These are phyloP conservation scores for Colletotrichum magnum DNA, from an alignment of 2,329 filamentous ascomycete species.

Conservation along the genomic window DNA sequence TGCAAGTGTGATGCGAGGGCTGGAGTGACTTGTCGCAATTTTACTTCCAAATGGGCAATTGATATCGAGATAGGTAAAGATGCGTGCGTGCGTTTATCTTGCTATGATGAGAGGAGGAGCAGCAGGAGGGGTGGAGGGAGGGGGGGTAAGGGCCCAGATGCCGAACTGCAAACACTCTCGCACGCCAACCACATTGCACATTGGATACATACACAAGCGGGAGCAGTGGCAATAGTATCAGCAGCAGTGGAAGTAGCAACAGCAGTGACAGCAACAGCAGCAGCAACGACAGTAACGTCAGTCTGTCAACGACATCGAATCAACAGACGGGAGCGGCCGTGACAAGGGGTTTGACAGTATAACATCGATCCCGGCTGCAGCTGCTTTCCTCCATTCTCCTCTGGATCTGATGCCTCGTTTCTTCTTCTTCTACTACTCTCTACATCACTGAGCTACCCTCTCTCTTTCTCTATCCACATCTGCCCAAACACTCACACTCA, in stretches of 20 bases:
- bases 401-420: background rate
- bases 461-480: background rate
- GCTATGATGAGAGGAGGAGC: background rate
- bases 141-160: conserved; percentile 1
- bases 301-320: conserved; percentile 7
- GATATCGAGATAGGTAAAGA: conserved; percentile 11
- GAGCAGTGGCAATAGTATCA: background rate
- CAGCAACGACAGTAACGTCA: background rate
- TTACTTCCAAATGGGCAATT: conserved; percentile 2
- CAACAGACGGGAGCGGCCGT: conserved; percentile 6
- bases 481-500: background rate
- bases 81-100: conserved; percentile 5
- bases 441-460: background rate
- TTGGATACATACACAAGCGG: conserved; percentile 2
- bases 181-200: background rate
- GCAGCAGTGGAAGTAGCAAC: background rate
- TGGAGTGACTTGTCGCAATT: conserved; percentile 21
- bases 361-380: conserved; percentile 35
- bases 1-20: background rate
- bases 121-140: background rate
- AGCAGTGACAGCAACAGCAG: background rate
- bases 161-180: conserved; percentile 19
- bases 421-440: no score
- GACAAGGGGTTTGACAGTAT: conserved; percentile 21
- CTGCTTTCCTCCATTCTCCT: conserved; percentile 17